Percentiles rank a stretch among this genome's conserved stretches.
phyloP scores from a whole-genome alignment of 2,329 filamentous ascomycete species.

The Bimuria novae-zelandiae region DNA sequence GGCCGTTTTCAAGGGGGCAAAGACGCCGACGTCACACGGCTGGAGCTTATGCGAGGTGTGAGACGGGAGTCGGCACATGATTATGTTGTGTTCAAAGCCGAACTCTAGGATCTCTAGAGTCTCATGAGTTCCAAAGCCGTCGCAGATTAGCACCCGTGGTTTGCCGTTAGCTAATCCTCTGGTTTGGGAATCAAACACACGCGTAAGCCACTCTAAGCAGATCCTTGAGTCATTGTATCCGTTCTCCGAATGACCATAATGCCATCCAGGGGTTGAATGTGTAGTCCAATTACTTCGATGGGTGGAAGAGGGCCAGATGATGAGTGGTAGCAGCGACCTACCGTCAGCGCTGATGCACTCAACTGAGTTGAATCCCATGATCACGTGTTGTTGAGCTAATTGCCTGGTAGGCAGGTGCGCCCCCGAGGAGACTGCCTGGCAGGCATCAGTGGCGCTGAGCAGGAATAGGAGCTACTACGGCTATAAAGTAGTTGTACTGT shows the following conservation, averaged over 20 bases:
- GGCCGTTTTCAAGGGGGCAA: slow-evolving; percentile 26
- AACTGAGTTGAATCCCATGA: no score
- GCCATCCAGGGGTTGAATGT: slow-evolving; percentile 20
- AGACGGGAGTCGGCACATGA: neutral
- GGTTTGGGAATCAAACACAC: neutral
- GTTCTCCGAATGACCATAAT: slow-evolving; percentile 11
- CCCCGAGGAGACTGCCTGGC: no score
- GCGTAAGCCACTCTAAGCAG: slow-evolving; percentile 34
- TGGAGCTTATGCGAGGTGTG: no score
- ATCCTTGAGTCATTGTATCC: slow-evolving; percentile 35
- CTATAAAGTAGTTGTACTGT: no score
- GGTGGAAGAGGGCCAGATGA: no score
- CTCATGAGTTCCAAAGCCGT: neutral
- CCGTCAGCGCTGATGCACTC: neutral
- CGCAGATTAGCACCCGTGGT: neutral
- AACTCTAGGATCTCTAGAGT: neutral
- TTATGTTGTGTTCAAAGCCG: neutral
- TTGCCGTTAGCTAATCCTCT: neutral
- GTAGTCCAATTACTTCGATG: no score
- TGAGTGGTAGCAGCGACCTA: no score
- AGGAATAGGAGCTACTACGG: no score
- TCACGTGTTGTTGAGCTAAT: no score
- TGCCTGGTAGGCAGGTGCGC: no score
- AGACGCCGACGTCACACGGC: slow-evolving; percentile 28
- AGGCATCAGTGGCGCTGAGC: no score